These are phyloP conservation scores for Candida cerambycidarum DNA, from an alignment of 805 yeast species.

Conservation along the genomic window DNA sequence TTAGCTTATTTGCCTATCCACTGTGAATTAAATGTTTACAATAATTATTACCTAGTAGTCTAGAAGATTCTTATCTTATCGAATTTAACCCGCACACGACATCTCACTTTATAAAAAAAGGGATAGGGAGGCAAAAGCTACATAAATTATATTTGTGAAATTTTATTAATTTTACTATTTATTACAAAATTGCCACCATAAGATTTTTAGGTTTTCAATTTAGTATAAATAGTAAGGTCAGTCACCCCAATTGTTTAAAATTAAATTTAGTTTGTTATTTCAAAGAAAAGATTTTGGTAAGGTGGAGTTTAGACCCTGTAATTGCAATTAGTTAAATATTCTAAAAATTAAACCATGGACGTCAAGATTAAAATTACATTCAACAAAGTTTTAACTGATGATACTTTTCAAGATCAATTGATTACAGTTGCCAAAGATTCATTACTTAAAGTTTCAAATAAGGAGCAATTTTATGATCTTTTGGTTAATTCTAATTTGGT, in stretches of 20 bases:
- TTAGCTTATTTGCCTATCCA: too few relatives aligned
- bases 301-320: background rate
- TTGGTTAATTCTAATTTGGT: constrained; percentile 7
- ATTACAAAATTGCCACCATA: background rate
- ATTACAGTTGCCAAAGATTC: constrained; percentile 15
- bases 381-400: constrained; percentile 7
- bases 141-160: background rate
- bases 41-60: background rate
- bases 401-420: constrained; percentile 8
- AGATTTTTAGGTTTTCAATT: background rate
- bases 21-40: too few relatives aligned
- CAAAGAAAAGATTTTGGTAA: background rate
- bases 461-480: constrained; percentile 15
- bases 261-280: background rate
- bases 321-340: background rate
- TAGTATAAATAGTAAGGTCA: background rate
- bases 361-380: constrained; percentile 9
- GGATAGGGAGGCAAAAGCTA: constrained; percentile 6
- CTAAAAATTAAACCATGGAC: background rate
- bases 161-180: background rate
- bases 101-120: constrained; percentile 2
- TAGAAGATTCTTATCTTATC: constrained; percentile 8
- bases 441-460: constrained; percentile 14
- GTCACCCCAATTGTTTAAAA: background rate
- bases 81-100: constrained; percentile 3